These are phyloP conservation scores for Trichosporon asahii DNA, from an alignment of 1,284 basidiomycete genomes.

Conservation along the genomic window DNA sequence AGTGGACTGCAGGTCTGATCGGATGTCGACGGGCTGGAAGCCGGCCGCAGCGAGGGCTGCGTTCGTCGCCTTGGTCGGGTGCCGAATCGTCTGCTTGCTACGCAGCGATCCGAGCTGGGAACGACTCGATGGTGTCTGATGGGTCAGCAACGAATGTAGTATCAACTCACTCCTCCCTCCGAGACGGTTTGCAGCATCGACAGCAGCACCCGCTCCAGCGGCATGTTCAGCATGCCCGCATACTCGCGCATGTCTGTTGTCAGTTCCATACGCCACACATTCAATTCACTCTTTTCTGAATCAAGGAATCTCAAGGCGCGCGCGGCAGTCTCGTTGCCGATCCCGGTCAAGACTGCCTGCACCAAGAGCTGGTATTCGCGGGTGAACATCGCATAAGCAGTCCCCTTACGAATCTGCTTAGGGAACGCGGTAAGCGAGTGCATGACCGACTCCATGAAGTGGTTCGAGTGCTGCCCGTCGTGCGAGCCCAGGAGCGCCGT, in stretches of 20 bases:
- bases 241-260: constrained; percentile 9
- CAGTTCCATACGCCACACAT: background rate
- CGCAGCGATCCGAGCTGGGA: background rate
- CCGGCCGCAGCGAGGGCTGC: background rate
- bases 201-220: constrained; percentile 5
- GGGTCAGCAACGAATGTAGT: background rate
- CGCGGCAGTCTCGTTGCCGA: background rate
- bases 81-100: constrained; percentile 1
- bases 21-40: constrained; percentile 3
- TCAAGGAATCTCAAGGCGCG: constrained; percentile 3
- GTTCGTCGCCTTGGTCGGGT: constrained; percentile 3
- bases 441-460: constrained; percentile 11
- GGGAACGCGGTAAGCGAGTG: background rate
- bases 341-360: background rate
- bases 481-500: background rate
- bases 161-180: background rate
- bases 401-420: constrained; percentile 7
- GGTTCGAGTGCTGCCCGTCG: constrained; percentile 4
- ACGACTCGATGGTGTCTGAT: background rate
- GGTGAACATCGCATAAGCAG: constrained; percentile 7
- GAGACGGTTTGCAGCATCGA: constrained; percentile 5
- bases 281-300: background rate
- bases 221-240: background rate
- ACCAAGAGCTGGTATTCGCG: constrained; percentile 7
- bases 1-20: background rate